Percentiles rank a stretch among this genome's conserved stretches.
Conservation (phyloP, 257 asterid species). For the Fraxinus pennsylvanica region DNA sequence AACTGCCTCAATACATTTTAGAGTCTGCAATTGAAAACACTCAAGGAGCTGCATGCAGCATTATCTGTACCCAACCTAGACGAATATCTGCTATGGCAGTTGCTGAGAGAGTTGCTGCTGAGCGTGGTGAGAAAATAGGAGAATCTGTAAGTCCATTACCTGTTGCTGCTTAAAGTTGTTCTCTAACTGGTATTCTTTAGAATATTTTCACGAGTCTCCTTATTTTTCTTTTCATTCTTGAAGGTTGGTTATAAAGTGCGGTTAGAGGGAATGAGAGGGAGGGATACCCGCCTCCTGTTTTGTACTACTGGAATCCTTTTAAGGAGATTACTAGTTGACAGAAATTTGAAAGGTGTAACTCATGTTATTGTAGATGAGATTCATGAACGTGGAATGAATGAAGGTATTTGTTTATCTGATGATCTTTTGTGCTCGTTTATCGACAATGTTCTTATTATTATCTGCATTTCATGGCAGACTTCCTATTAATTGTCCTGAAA, state of each 20-base stretch:
- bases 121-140: slow-evolving; percentile 89
- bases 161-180: slow-evolving; percentile 28
- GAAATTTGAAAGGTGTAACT: slow-evolving; percentile 78
- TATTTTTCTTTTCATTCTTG: slow-evolving; percentile 13
- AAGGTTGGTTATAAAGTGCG: slow-evolving; percentile 97
- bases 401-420: slow-evolving; percentile 50
- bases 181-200: background rate
- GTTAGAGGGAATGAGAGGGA: slow-evolving; percentile 93
- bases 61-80: slow-evolving; percentile 94
- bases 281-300: slow-evolving; percentile 88
- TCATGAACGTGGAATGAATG: slow-evolving; percentile 98
- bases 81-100: slow-evolving; percentile 92
- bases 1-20: slow-evolving; percentile 85
- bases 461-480: slow-evolving; percentile 61
- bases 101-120: slow-evolving; percentile 93
- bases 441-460: slow-evolving; percentile 29
- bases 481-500: slow-evolving; percentile 84
- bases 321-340: slow-evolving; percentile 81
- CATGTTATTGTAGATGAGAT: slow-evolving; percentile 92
- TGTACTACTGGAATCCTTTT: slow-evolving; percentile 88
- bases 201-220: slow-evolving; percentile 15
- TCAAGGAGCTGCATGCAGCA: slow-evolving; percentile 77
- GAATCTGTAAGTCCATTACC: slow-evolving; percentile 66
- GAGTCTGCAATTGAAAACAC: slow-evolving; percentile 78
- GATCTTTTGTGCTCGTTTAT: slow-evolving; percentile 15